Base-by-base conservation (phyloP, 305 asterid species). In the Striga hermonthica region DNA sequence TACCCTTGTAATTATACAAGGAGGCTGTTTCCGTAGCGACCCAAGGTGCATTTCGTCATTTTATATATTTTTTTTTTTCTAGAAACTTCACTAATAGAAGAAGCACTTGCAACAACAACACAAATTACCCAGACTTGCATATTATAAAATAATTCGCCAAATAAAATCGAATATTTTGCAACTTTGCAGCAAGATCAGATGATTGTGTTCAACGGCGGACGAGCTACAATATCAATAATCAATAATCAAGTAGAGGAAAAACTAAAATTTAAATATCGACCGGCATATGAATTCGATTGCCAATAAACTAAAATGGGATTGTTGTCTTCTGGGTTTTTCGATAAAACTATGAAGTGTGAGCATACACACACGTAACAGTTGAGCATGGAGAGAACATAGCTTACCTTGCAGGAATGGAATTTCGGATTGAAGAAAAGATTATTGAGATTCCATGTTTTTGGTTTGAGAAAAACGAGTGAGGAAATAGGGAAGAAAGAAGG, bases 351-450 rank as follows among this genome's bases (percentile, higher is more conserved):
- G 41, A 11, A 12, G 22, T 36, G 22, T 5, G 14, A 15, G 57
- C 45, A 59, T 41, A 41, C 67, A 68, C 11, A 65, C 36, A 38
- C 45, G 55, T 13, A 57, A 65, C 9, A 8, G 41, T 28, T 14
- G 49, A 12, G 54, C 15, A 39, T 15, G 7, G 35, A 37, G 66
- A 40, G 31, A 58, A 59, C 36, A 22, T 38, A 55, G 67, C 55
- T 60, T 78, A 73, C 64, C 62, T 43, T 34, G 67, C 59, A 38
- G 64, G 45, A 5, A 49, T n/a, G 16, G 68, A 41, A 57, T 62
- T 64, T 58, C 60, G 0, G 71, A 62, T 60, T 40, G 62, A 45
- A 14, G 47, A 36, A 49, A 52, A 65, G 56, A 45, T 67, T 59
- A 56, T 56, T 59, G 4, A 54, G 31, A 22, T 22, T 22, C 31